phyloP scores from a whole-genome alignment of 768 basidiomycete genomes.

The Dioszegia crocea region DNA sequence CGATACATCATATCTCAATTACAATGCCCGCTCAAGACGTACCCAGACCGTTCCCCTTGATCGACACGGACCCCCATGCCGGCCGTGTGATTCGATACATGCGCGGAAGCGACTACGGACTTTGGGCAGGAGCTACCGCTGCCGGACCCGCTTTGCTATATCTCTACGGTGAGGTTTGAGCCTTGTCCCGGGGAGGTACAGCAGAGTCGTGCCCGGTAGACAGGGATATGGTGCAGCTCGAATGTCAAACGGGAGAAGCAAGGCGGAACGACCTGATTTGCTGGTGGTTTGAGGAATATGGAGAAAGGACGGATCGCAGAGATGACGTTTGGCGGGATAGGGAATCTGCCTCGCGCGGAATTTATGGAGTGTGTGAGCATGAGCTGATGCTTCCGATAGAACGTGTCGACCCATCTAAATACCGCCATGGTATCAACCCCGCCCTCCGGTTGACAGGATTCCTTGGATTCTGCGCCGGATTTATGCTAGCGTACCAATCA shows the following conservation, averaged over 20 bases:
- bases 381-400: background rate
- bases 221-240: too few relatives aligned
- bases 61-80: slow-evolving; percentile 90
- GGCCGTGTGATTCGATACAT: slow-evolving; percentile 82
- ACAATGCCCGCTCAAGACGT: slow-evolving; percentile 45
- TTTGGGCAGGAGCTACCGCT: slow-evolving; percentile 74
- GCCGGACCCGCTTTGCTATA: slow-evolving; percentile 77
- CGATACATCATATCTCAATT: background rate
- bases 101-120: slow-evolving; percentile 77
- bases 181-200: background rate
- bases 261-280: too few relatives aligned
- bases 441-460: slow-evolving; percentile 55
- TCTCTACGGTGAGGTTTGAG: slow-evolving; percentile 69
- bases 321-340: too few relatives aligned
- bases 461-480: slow-evolving; percentile 83
- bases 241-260: too few relatives aligned
- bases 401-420: slow-evolving; percentile 12
- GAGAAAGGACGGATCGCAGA: too few relatives aligned
- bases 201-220: too few relatives aligned
- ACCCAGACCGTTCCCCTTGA: slow-evolving; percentile 71
- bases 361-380: background rate
- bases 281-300: too few relatives aligned
- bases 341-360: background rate
- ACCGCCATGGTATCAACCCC: slow-evolving; percentile 34
- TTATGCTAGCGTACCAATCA: slow-evolving; percentile 86